A percentile compares a stretch with the other conserved stretches of the same genome.
Evolutionary conservation across 169 alveolate genomes (phyloP).

Genomic region (Pseudocohnilembus persalinus): DNA sequence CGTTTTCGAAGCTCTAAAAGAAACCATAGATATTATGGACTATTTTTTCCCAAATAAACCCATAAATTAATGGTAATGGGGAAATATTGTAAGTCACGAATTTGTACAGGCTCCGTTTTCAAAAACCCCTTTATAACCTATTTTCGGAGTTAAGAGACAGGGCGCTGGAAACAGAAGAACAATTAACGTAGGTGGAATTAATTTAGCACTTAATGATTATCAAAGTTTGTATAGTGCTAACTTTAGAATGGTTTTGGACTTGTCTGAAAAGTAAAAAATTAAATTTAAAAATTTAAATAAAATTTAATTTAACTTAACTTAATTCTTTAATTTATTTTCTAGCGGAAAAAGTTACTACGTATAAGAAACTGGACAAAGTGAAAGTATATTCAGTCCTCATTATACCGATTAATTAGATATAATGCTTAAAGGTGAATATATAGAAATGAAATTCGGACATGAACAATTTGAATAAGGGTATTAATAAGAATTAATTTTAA

Average conservation of each 20-base stretch:
- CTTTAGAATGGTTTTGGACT: conserved; percentile 1
- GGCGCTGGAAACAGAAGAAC: conserved; percentile 29
- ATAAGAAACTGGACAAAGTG: conserved; percentile 44
- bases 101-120: conserved; percentile 39
- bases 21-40: conserved; percentile 13
- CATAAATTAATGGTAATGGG: conserved; percentile 36
- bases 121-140: conserved; percentile 4
- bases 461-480: not conserved
- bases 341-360: conserved; percentile 31
- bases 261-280: not conserved
- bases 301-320: conserved; percentile 8
- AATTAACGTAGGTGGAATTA: conserved; percentile 29
- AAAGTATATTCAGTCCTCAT: conserved; percentile 21
- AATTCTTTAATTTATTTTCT: conserved; percentile 8
- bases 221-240: conserved; percentile 31
- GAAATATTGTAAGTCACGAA: conserved; percentile 12
- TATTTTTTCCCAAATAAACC: conserved; percentile 20
- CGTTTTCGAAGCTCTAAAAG: conserved; percentile 18
- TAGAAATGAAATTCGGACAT: conserved; percentile 35
- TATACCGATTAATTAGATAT: conserved; percentile 32
- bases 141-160: conserved; percentile 28
- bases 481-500: no score
- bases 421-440: conserved; percentile 4
- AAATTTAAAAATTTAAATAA: conserved; percentile 1
- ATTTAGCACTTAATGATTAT: conserved; percentile 13